Base-by-base conservation (phyloP, 2,329 filamentous ascomycete species). In the Escovopsis sp. region DNA sequence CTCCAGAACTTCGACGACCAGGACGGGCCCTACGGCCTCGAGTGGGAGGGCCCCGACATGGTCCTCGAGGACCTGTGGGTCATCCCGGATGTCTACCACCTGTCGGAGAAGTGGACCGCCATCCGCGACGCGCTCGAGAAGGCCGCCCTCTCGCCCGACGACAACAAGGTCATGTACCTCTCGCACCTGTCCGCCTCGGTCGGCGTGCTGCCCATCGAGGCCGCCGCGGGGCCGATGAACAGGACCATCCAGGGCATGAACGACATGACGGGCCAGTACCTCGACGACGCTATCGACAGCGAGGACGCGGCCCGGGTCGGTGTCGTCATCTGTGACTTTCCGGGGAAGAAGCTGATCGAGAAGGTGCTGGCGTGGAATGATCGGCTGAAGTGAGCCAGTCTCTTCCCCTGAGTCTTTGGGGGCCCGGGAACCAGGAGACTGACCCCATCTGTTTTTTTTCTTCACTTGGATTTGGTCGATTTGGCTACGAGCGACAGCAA, bases 261-360 rank as follows among this genome's bases (percentile, higher is more conserved):
- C 43, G 67, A 70, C 48, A 61, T 63, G 55, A 69, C 67, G 32
- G 67, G 67, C 30, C 53, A 55, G 47, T 70, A 64, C 62, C 55
- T 70, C 33, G 52, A 56, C 30, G 54, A 60, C 34, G 55, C 52
- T 30, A 51, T 52, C 19, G 43, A 50, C 6, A 50, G 48, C 8
- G 43, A 49, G 4, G 53, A 51, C 4, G 54, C 51, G 4, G 55
- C 56, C 8, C 55, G 62, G 23, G 61, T 65, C 1, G 68, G 68
- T 10, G 55, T 72, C 8, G 58, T 72, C 33, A 70, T 72, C 48
- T 57, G 67, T 2, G 68, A 72, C 45, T 72, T 72, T 39, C 67
- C 67, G 0, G 68, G 68, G 3, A 55, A 53, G 47, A 57, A 54
- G 38, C 55, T 67, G 28, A 59, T 72, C 33, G 58, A 66, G 26